Percentiles rank a stretch among this genome's conserved stretches.
Conservation (phyloP, 495 filamentous ascomycete species). For the Lasiosphaeris hirsuta region DNA sequence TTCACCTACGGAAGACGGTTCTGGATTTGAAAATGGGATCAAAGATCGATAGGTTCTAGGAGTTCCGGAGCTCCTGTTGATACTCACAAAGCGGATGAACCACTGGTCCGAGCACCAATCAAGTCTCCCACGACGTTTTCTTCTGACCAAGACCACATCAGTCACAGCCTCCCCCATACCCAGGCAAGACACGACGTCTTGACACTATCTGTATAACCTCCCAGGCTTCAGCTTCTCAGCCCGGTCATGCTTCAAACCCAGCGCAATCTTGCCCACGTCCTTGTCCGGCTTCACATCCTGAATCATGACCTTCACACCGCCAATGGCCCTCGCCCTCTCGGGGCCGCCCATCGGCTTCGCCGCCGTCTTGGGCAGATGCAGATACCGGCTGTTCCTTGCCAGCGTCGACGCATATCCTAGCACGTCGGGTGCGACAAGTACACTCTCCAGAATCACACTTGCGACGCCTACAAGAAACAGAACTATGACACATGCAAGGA, state of each 20-base stretch:
- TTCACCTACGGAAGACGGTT: too few relatives aligned
- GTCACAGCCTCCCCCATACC: neutral
- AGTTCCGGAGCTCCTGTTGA: too few relatives aligned
- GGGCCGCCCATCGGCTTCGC: constrained; percentile 12
- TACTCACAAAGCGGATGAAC: too few relatives aligned
- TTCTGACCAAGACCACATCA: neutral
- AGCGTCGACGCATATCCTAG: constrained; percentile 16
- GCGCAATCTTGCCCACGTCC: constrained; percentile 15
- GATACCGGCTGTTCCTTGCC: constrained; percentile 14
- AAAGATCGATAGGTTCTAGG: too few relatives aligned
- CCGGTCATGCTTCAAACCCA: constrained; percentile 12
- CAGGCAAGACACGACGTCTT: neutral
- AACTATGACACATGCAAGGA: constrained; percentile 1
- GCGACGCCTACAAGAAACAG: constrained; percentile 1
- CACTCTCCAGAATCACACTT: neutral
- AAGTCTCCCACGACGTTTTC: too few relatives aligned
- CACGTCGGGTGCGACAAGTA: constrained; percentile 10
- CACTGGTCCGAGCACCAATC: too few relatives aligned
- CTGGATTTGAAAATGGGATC: too few relatives aligned
- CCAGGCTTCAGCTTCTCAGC: constrained; percentile 8
- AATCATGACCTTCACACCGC: constrained; percentile 14
- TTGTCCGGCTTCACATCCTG: constrained; percentile 15
- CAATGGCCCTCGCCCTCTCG: constrained; percentile 8
- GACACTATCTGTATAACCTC: constrained; percentile 5
- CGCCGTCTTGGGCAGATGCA: constrained; percentile 12